Percentiles rank a stretch among this genome's conserved stretches.
These are phyloP conservation scores for Priceomyces carsonii DNA, from an alignment of 805 yeast genomes.

Conservation along the genomic window DNA sequence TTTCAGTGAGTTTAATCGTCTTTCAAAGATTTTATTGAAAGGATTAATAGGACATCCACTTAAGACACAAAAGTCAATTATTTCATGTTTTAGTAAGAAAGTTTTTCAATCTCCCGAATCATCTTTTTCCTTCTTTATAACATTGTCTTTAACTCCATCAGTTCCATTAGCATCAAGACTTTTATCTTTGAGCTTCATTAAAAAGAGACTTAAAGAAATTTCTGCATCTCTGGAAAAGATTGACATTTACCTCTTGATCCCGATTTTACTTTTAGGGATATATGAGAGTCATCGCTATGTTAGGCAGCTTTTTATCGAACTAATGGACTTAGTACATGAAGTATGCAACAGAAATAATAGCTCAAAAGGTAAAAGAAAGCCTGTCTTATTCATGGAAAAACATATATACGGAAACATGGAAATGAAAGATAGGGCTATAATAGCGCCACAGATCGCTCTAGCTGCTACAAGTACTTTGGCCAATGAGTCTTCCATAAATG, in stretches of 20 bases:
- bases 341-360: slow-evolving; percentile 37
- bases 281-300: slow-evolving; percentile 51
- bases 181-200: slow-evolving; percentile 46
- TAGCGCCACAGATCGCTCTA: slow-evolving; percentile 67
- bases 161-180: slow-evolving; percentile 61
- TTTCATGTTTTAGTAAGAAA: slow-evolving; percentile 15
- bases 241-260: slow-evolving; percentile 55
- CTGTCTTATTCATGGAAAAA: slow-evolving; percentile 46
- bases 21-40: slow-evolving; percentile 44
- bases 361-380: slow-evolving; percentile 34
- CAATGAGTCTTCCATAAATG: slow-evolving; percentile 21
- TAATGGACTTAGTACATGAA: slow-evolving; percentile 24
- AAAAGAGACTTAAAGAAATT: slow-evolving; percentile 31
- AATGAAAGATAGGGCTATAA: slow-evolving; percentile 50
- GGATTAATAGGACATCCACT: slow-evolving; percentile 32
- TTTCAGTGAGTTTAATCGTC: slow-evolving; percentile 41
- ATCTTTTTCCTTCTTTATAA: slow-evolving; percentile 56
- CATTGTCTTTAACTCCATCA: slow-evolving; percentile 56
- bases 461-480: slow-evolving; percentile 30
- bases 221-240: slow-evolving; percentile 21
- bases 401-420: slow-evolving; percentile 57
- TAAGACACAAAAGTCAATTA: slow-evolving; percentile 13
- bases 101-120: slow-evolving; percentile 42
- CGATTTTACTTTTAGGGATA: slow-evolving; percentile 56
- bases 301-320: slow-evolving; percentile 35